A percentile compares a stretch with the other conserved stretches of the same genome.
These are phyloP conservation scores for Davidsoniella eucalypti DNA, from an alignment of 2,329 filamentous ascomycete genomes.

Conservation along the genomic window DNA sequence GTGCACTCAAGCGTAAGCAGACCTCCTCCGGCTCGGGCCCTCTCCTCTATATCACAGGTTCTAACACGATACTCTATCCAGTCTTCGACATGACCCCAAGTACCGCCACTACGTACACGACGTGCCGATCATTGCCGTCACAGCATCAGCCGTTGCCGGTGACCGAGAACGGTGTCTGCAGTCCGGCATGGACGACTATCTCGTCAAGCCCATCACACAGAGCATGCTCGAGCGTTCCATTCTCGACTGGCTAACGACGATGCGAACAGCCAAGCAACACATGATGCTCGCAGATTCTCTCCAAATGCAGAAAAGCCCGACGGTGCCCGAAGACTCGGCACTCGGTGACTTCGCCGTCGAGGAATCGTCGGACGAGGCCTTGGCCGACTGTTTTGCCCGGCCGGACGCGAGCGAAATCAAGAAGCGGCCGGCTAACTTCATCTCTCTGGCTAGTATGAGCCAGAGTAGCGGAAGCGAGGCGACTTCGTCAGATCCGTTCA, in stretches of 20 bases:
- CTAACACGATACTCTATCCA: slow-evolving; percentile 46
- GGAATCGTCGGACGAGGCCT: background rate
- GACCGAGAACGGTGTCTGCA: slow-evolving; percentile 57
- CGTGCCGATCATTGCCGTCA: slow-evolving; percentile 69
- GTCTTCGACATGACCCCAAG: slow-evolving; percentile 15
- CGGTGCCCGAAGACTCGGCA: background rate
- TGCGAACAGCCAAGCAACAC: too few relatives aligned
- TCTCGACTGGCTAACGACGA: background rate
- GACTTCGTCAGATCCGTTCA: background rate
- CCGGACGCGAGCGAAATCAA: background rate
- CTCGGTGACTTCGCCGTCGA: background rate
- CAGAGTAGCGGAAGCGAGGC: slow-evolving; percentile 1
- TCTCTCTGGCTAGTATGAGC: slow-evolving; percentile 4
- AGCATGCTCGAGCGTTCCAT: slow-evolving; percentile 9
- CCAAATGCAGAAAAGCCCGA: background rate
- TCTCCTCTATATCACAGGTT: background rate
- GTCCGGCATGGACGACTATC: slow-evolving; percentile 62
- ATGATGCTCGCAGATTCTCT: too few relatives aligned
- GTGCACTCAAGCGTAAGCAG: slow-evolving; percentile 44
- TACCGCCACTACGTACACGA: slow-evolving; percentile 30
- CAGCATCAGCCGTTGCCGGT: slow-evolving; percentile 60
- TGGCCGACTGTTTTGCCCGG: background rate
- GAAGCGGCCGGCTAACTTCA: background rate
- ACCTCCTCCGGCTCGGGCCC: background rate
- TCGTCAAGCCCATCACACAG: slow-evolving; percentile 55